Evolutionary conservation across 805 yeast genomes (phyloP), one percentile per base, ranked within the genome.

Genomic region (Wickerhamiella sergipiensis): DNA sequence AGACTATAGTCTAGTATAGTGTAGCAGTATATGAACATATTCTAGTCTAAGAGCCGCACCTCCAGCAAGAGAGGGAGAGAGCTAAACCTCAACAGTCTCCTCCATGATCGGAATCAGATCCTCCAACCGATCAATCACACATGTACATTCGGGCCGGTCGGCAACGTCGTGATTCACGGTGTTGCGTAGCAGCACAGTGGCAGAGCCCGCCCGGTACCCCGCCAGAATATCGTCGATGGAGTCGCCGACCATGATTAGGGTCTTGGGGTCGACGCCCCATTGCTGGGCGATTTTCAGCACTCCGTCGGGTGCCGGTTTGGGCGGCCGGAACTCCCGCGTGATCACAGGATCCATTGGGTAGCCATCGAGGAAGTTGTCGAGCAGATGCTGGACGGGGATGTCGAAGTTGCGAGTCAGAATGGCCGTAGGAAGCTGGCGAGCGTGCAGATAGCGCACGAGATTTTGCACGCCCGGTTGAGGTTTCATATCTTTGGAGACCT

Each of bases 201-300:
- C 67, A 43, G 77, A 75, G 0, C 87, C 87, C 1, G 88, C 87
- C n/a, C 67, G 57, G 29, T 70, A 61, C 2, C 86, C 88, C 29
- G 84, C 77, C 43, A 58, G 65, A 79, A 82, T 78, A 59, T 82
- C 89, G 63, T 82, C 88, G 42, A 70, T 63, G 0, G 87, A 81
- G 60, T 82, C 88, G 12, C 89, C 89, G 15, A 82, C 83, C 88
- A 82, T 82, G 6, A 81, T 60, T 29, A 81, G 54, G 40, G 74
- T 67, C 17, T 63, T 56, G 0, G 83, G 77, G 1, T 63, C 57
- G 17, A 75, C 47, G 1, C 68, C 70, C 80, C 83, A 77, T 3
- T 57, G 48, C 39, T 67, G 53, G 2, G 81, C 76, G 22, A 82
- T 80, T 55, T 79, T 76, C 19, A 76, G 60, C 42, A 82, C 61